A percentile compares a stretch with the other conserved stretches of the same genome.
phyloP scores from a whole-genome alignment of 2,329 filamentous ascomycete species.

The Epicoccum sorghinum region DNA sequence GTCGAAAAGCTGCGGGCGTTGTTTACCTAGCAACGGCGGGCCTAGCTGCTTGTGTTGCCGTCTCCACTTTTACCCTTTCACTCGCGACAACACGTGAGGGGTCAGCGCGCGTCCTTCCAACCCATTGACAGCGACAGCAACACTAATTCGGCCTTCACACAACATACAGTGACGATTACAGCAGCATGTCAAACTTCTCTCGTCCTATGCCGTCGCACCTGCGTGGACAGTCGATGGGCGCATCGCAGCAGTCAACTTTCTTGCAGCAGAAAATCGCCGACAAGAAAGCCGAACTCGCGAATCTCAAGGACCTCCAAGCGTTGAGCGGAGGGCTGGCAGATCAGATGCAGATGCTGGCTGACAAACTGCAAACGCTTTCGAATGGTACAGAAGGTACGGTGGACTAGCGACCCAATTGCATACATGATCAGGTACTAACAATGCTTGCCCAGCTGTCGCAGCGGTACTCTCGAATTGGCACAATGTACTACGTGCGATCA shows the following conservation, averaged over 20 bases:
- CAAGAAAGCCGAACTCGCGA: slow-evolving; percentile 83
- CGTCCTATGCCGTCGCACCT: slow-evolving; percentile 67
- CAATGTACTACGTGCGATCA: slow-evolving; percentile 81
- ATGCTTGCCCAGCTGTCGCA: slow-evolving; percentile 68
- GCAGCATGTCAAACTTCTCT: slow-evolving; percentile 48
- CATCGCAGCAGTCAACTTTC: slow-evolving; percentile 67
- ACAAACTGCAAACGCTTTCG: slow-evolving; percentile 77
- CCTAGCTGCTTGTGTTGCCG: slow-evolving; percentile 15
- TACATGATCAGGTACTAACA: slow-evolving; percentile 1
- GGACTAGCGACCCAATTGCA: background rate
- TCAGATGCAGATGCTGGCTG: slow-evolving; percentile 82
- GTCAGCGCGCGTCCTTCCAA: slow-evolving; percentile 19
- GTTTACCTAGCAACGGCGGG: slow-evolving; percentile 44
- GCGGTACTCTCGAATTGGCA: slow-evolving; percentile 88
- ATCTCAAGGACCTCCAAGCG: slow-evolving; percentile 76
- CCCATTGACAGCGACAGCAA: background rate
- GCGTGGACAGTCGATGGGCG: slow-evolving; percentile 55
- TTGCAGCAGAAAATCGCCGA: slow-evolving; percentile 79
- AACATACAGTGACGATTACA: background rate
- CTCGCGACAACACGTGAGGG: slow-evolving; percentile 31
- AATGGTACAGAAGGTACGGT: slow-evolving; percentile 77
- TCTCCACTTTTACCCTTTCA: slow-evolving; percentile 11
- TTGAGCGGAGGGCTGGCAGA: slow-evolving; percentile 77
- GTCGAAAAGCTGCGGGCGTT: slow-evolving; percentile 33
- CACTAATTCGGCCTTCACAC: background rate